Base-by-base conservation (phyloP, 768 basidiomycete species). In the Tylopilus sp. region DNA sequence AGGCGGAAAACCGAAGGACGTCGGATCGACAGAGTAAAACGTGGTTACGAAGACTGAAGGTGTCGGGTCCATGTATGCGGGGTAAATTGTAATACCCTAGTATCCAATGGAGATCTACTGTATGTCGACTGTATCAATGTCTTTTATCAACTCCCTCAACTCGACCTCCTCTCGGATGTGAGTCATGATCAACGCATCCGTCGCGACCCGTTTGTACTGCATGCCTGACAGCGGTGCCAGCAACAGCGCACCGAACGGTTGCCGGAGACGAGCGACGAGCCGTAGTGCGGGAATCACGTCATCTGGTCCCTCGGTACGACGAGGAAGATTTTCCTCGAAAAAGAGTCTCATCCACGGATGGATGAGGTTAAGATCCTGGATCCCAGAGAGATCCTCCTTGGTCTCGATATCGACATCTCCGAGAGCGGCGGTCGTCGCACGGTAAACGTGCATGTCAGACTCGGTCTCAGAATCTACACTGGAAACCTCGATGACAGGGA, bases 111-210 rank as follows among this genome's bases (percentile, higher is more conserved):
- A 30, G 4, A 4, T 36, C 34, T 37, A 37, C 36, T 37, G 36
- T 71, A 97, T 94, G 14, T 37, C 36, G 36, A 37, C 36, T 9
- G 36, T 37, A 19, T 11, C 19, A 37, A 37, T 21, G 6, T 19
- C 36, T 3, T 8, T 19, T 3, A 37, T 37, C 36, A 37, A 37
- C n/a, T 37, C 36, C 3, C 7, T 10, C 36, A 21, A 37, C n/a
- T n/a, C 6, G 19, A 19, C 8, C 36, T 37, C 36, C 36, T 37
- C 19, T 7, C 19, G 36, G 11, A 37, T 19, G 2, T 9, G n/a
- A 37, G 21, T 19, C 36, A 37, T 37, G 12, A 37, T 37, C 36
- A 37, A 37, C 3, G 19, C 6, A 21, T 37, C 36, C 19, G 36
- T 11, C 19, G 36, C 36, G n/a, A 37, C 36, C 9, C 36, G 19